Percentiles rank a stretch among this genome's conserved stretches.
phyloP scores from a whole-genome alignment of 2,329 filamentous ascomycete species.

The Alternaria arborescens region DNA sequence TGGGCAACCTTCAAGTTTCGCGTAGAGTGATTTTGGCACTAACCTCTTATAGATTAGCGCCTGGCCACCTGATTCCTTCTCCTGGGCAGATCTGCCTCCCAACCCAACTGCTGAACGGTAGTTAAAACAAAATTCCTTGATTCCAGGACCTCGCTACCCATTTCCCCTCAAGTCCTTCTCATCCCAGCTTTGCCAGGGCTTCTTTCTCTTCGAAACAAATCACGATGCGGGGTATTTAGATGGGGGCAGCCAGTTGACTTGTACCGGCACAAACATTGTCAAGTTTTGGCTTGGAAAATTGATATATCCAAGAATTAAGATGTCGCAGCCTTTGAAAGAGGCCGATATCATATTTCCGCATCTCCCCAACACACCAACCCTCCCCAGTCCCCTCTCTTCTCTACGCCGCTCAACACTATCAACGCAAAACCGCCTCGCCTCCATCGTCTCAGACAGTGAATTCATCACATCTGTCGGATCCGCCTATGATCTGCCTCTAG shows the following conservation, averaged over 20 bases:
- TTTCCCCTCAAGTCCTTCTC: too few relatives aligned
- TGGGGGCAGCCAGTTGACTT: background rate
- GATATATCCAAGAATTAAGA: conserved; percentile 7
- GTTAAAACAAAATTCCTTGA: background rate
- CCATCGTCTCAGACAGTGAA: conserved; percentile 76
- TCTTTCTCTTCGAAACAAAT: background rate
- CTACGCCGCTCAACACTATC: conserved; percentile 80
- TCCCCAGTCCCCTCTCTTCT: conserved; percentile 69
- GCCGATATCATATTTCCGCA: conserved; percentile 63
- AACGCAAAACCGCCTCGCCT: conserved; percentile 81
- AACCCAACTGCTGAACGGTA: background rate
- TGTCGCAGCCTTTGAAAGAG: conserved; percentile 40
- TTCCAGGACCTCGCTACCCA: background rate
- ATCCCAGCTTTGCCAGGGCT: background rate
- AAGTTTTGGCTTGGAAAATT: background rate
- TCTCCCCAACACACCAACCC: conserved; percentile 69
- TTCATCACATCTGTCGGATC: conserved; percentile 73
- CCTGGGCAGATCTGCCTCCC: background rate
- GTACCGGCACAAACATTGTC: background rate
- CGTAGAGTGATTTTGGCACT: background rate
- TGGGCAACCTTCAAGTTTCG: background rate
- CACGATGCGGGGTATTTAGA: conserved; percentile 14
- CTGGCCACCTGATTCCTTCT: background rate
- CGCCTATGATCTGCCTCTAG: conserved; percentile 70
- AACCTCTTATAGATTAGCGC: background rate